A percentile compares a stretch with the other conserved stretches of the same genome.
phyloP scores from a whole-genome alignment of 305 asterid genomes.

The Fraxinus sp. region DNA sequence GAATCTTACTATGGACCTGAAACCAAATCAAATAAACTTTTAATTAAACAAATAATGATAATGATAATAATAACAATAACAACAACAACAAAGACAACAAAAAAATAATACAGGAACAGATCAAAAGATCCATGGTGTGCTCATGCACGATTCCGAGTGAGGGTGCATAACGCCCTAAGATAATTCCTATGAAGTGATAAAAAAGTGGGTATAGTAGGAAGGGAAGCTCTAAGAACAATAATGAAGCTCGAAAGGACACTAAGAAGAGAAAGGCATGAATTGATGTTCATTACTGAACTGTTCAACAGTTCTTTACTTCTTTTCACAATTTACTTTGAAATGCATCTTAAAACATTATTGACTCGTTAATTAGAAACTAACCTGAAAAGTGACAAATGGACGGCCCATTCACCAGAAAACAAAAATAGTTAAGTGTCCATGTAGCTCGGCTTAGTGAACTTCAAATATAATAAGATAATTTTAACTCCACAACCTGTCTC shows the following conservation, averaged over 20 bases:
- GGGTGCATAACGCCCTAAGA: neutral
- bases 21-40: conserved; percentile 22
- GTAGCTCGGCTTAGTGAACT: conserved; percentile 7
- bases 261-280: neutral
- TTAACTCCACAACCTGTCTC: neutral
- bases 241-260: neutral
- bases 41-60: conserved; percentile 5
- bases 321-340: neutral
- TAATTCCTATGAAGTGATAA: neutral
- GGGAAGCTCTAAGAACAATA: neutral
- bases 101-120: neutral
- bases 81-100: neutral
- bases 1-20: conserved; percentile 91
- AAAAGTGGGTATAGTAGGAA: neutral
- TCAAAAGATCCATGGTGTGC: neutral
- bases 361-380: neutral
- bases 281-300: neutral
- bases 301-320: neutral
- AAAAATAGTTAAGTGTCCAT: neutral
- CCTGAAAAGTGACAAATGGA: neutral
- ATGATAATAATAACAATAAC: no score
- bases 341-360: neutral
- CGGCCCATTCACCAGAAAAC: neutral
- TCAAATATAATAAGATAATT: neutral
- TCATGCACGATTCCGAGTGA: neutral